Evolutionary conservation across 768 basidiomycete genomes (phyloP).

Genomic region (Flagelloscypha sp.): DNA sequence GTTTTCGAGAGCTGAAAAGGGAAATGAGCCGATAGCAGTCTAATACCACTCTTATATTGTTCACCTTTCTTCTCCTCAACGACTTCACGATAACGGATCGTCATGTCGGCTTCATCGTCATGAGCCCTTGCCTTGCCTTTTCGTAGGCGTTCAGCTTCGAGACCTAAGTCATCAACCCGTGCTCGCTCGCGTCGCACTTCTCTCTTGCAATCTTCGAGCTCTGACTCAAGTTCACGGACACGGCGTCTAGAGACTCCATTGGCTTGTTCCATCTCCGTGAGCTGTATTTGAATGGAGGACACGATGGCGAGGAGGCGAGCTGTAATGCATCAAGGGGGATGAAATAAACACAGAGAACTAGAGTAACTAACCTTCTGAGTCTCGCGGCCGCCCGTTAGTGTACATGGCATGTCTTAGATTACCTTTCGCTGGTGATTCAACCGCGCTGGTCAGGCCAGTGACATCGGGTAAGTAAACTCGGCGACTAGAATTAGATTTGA

Average conservation of each 20-base stretch:
- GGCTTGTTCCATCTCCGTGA: constrained; percentile 71
- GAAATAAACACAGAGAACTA: constrained; percentile 1
- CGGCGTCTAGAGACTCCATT: constrained; percentile 74
- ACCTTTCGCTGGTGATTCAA: constrained; percentile 61
- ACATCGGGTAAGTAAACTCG: constrained; percentile 70
- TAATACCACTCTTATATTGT: constrained; percentile 10
- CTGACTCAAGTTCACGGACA: constrained; percentile 80
- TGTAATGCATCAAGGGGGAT: constrained; percentile 16
- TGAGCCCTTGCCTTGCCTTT: constrained; percentile 29
- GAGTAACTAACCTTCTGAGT: constrained; percentile 50
- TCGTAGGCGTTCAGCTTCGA: constrained; percentile 10
- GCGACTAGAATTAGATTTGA: constrained; percentile 10
- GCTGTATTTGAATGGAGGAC: constrained; percentile 53
- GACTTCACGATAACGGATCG: constrained; percentile 59
- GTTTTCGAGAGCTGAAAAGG: constrained; percentile 62
- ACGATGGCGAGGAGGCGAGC: constrained; percentile 58
- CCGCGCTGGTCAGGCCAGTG: constrained; percentile 73
- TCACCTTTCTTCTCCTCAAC: constrained; percentile 87
- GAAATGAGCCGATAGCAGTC: constrained; percentile 19
- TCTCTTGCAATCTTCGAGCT: constrained; percentile 77
- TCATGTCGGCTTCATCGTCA: constrained; percentile 30
- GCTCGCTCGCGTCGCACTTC: constrained; percentile 68
- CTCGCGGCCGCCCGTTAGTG: constrained; percentile 39
- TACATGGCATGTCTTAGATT: constrained; percentile 44
- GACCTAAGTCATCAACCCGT: constrained; percentile 42